phyloP scores from a whole-genome alignment of 2,329 filamentous ascomycete genomes.

The Apiospora aurea region DNA sequence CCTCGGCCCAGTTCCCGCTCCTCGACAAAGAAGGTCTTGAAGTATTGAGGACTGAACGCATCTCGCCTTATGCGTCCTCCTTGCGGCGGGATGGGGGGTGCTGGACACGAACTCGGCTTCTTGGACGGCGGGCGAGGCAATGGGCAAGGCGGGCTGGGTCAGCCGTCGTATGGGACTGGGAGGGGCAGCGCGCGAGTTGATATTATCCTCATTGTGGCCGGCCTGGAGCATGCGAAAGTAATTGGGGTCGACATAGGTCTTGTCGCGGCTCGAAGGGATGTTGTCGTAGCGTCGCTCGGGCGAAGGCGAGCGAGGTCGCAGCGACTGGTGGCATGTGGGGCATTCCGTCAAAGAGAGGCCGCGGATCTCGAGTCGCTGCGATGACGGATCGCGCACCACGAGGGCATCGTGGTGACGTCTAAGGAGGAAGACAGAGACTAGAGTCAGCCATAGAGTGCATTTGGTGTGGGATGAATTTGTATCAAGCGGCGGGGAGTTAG shows the following conservation, averaged over 20 bases:
- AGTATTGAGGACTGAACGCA: constrained; percentile 92
- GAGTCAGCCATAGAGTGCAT: not conserved
- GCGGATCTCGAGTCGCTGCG: constrained; percentile 84
- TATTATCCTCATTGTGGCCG: constrained; percentile 49
- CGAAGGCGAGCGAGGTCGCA: constrained; percentile 52
- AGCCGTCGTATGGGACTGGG: constrained; percentile 63
- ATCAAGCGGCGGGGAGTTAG: not conserved
- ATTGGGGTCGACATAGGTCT: constrained; percentile 84
- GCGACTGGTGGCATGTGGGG: constrained; percentile 86
- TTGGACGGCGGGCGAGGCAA: constrained; percentile 32
- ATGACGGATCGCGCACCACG: constrained; percentile 87
- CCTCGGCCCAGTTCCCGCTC: constrained; percentile 86
- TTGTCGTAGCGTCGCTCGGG: constrained; percentile 59
- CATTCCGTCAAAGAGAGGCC: constrained; percentile 73
- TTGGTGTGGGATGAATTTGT: not conserved
- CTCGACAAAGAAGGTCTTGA: constrained; percentile 90
- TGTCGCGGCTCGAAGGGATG: constrained; percentile 46
- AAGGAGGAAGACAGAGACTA: constrained; percentile 13
- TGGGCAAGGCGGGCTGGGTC: constrained; percentile 53
- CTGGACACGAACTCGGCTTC: constrained; percentile 61
- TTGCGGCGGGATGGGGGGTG: constrained; percentile 56
- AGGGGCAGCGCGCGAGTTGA: constrained; percentile 54
- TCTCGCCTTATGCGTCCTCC: constrained; percentile 80
- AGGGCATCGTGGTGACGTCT: constrained; percentile 94
- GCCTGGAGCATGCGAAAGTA: constrained; percentile 94